Evolutionary conservation across 208 protist genomes (phyloP).

Genomic region (Trypanosoma platydactyli): DNA sequence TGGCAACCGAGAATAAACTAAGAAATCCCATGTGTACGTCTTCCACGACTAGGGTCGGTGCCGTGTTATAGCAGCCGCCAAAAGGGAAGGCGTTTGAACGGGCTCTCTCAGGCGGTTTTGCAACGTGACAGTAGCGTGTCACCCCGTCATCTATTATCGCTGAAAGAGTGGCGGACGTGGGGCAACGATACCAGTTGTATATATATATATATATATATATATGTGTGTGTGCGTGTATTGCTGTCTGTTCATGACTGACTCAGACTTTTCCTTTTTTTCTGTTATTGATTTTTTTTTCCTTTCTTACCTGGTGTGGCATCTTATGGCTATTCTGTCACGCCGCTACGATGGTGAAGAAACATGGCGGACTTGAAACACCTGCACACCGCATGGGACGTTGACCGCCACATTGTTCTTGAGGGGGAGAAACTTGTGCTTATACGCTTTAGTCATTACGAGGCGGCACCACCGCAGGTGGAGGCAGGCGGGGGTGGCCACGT

Average conservation of each 20-base stretch:
- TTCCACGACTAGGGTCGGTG: too few relatives aligned
- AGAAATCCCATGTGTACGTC: too few relatives aligned
- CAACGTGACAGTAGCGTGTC: too few relatives aligned
- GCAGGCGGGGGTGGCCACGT: conserved; percentile 10
- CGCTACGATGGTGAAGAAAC: not conserved
- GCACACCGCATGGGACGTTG: conserved; percentile 82
- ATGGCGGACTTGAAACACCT: conserved; percentile 52
- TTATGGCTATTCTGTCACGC: not conserved
- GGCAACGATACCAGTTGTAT: not conserved
- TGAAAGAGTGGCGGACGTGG: not conserved
- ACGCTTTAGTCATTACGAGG: conserved; percentile 72
- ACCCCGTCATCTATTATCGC: too few relatives aligned
- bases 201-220: conserved; percentile 1
- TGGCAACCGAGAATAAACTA: too few relatives aligned
- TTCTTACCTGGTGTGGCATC: not conserved
- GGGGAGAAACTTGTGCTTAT: conserved; percentile 78
- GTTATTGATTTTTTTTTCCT: conserved; percentile 6
- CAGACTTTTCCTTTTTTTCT: conserved; percentile 7
- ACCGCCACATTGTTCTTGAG: conserved; percentile 83
- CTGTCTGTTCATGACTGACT: not conserved
- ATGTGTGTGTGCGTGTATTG: not conserved
- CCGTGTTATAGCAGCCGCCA: too few relatives aligned
- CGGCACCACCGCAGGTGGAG: conserved; percentile 22
- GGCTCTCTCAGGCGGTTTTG: too few relatives aligned
- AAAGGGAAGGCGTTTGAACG: too few relatives aligned